Conservation (phyloP, 129 eudicot species). For the Flaveria sonorensis region DNA sequence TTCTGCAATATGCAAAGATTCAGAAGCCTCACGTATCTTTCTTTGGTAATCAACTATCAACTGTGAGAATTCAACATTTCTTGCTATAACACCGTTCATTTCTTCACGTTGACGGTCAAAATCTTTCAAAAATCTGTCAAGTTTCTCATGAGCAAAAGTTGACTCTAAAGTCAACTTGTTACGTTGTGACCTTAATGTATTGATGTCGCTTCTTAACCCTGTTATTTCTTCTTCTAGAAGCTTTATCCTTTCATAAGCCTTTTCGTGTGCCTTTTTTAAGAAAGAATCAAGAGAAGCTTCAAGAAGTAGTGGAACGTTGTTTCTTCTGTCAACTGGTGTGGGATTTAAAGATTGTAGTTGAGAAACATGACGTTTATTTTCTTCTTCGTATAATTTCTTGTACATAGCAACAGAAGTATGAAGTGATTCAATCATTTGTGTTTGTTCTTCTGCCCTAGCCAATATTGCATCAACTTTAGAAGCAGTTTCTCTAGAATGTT, state of each 20-base stretch:
- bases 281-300: conserved; percentile 61
- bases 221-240: conserved; percentile 68
- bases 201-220: conserved; percentile 57
- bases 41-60: conserved; percentile 77
- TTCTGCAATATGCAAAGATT: conserved; percentile 57
- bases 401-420: conserved; percentile 90
- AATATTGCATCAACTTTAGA: conserved; percentile 73
- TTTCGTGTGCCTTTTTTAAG: conserved; percentile 50
- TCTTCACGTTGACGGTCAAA: conserved; percentile 79
- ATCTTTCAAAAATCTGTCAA: conserved; percentile 68
- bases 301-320: conserved; percentile 40
- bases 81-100: conserved; percentile 53
- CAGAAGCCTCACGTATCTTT: conserved; percentile 77
- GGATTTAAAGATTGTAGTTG: conserved; percentile 35
- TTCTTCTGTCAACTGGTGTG: conserved; percentile 44
- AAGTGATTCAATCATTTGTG: conserved; percentile 82
- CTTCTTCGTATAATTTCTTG: conserved; percentile 84
- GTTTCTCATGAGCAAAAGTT: conserved; percentile 72
- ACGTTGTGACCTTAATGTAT: conserved; percentile 62
- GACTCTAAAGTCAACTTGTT: conserved; percentile 70
- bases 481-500: conserved; percentile 63
- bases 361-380: conserved; percentile 53
- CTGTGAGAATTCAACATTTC: conserved; percentile 89
- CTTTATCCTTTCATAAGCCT: conserved; percentile 55
- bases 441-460: conserved; percentile 88